These are phyloP conservation scores for Nemophila menziesii DNA, from an alignment of 257 asterid species.

Conservation along the genomic window DNA sequence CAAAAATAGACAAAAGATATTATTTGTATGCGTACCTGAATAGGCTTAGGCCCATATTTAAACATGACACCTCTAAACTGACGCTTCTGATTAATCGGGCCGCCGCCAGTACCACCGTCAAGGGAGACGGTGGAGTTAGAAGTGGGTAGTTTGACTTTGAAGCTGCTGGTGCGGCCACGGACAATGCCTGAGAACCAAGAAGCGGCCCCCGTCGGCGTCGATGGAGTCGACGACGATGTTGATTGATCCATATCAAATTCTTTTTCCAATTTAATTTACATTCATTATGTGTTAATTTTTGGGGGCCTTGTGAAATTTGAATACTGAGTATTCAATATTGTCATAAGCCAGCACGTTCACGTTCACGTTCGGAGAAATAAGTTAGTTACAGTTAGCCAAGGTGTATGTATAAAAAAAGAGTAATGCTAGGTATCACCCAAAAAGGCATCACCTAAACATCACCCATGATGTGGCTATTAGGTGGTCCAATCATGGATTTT, in stretches of 20 bases:
- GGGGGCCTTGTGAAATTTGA: no score
- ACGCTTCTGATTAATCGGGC: conserved; percentile 56
- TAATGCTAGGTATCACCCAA: no score
- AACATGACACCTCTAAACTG: conserved; percentile 82
- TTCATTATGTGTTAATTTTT: not conserved
- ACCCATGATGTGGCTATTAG: no score
- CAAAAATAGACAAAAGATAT: not conserved
- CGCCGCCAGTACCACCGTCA: conserved; percentile 26
- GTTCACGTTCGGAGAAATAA: no score
- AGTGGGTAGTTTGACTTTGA: no score
- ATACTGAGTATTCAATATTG: no score
- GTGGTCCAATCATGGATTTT: no score
- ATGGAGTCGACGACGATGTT: conserved; percentile 29
- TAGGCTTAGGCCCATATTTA: conserved; percentile 64
- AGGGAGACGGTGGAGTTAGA: conserved; percentile 18
- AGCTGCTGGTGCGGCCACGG: conserved; percentile 54
- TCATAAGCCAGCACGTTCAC: no score
- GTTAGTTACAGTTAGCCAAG: no score
- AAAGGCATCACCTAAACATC: no score
- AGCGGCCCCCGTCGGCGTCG: conserved; percentile 24
- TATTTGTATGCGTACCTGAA: conserved; percentile 42
- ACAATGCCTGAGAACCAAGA: conserved; percentile 89
- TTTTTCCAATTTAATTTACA: not conserved
- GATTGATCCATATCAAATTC: conserved; percentile 34
- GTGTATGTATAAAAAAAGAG: no score